phyloP scores from a whole-genome alignment of 2,329 filamentous ascomycete genomes.

The Cylindrodendrum hubeiense region DNA sequence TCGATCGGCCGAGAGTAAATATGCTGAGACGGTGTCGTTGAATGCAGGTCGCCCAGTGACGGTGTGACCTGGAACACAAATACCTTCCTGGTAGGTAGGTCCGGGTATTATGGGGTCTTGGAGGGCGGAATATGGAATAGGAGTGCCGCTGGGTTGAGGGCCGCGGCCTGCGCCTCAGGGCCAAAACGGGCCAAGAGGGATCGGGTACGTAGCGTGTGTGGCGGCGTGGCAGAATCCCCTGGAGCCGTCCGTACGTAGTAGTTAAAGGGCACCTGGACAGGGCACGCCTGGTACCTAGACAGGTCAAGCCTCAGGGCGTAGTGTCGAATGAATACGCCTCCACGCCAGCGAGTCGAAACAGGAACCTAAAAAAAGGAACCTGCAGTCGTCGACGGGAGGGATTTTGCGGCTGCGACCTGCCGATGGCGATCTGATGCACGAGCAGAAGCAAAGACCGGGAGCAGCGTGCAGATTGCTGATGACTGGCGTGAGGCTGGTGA shows the following conservation, averaged over 20 bases:
- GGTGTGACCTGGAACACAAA: slow-evolving; percentile 38
- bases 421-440: neutral
- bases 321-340: neutral
- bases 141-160: slow-evolving; percentile 28
- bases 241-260: no score
- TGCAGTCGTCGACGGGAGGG: neutral
- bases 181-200: slow-evolving; percentile 7
- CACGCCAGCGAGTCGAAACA: neutral
- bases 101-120: slow-evolving; percentile 13
- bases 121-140: slow-evolving; percentile 37
- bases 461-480: neutral
- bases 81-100: slow-evolving; percentile 8
- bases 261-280: neutral
- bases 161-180: slow-evolving; percentile 40
- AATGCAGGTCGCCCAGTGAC: slow-evolving; percentile 42
- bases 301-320: neutral
- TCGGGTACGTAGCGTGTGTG: slow-evolving; percentile 13
- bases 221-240: neutral
- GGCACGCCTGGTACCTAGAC: neutral
- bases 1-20: slow-evolving; percentile 4
- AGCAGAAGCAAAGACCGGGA: neutral
- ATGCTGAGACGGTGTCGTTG: slow-evolving; percentile 19
- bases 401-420: neutral
- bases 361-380: neutral
- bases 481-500: neutral